Conservation (phyloP, 2,329 filamentous ascomycete species). For the Pestalotiopsis sp. region DNA sequence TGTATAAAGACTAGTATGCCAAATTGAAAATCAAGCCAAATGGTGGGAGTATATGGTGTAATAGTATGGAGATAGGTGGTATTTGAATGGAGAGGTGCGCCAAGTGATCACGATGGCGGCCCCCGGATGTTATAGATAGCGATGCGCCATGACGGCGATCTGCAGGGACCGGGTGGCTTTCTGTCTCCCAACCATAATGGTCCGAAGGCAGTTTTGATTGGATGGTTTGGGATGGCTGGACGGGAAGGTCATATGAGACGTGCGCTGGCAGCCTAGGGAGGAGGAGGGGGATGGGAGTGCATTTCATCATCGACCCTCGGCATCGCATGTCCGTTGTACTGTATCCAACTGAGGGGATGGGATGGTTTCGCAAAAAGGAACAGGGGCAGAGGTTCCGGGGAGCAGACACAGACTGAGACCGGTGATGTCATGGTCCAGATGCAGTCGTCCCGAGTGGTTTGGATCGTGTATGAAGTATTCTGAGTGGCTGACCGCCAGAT, state of each 20-base stretch:
- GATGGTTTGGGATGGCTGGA: neutral
- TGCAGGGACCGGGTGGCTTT: neutral
- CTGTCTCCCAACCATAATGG: neutral
- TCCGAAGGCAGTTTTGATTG: neutral
- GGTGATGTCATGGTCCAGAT: conserved; percentile 1
- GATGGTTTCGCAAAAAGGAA: neutral
- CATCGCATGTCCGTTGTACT: neutral
- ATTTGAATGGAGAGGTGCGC: neutral
- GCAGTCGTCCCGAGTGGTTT: neutral
- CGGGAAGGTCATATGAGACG: neutral
- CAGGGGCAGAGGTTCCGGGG: neutral
- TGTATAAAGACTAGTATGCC: neutral
- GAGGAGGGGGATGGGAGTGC: neutral
- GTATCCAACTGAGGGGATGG: neutral
- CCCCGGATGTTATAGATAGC: neutral
- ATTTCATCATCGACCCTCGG: conserved; percentile 7
- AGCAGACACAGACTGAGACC: neutral
- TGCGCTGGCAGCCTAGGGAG: neutral
- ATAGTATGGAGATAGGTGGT: neutral
- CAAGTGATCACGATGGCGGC: neutral
- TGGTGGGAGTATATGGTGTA: neutral
- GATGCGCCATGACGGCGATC: neutral
- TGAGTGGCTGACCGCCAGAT: neutral
- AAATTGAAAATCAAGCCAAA: neutral
- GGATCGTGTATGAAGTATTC: neutral